phyloP scores from a whole-genome alignment of 345 rosid genomes.

The Orychophragmus violaceus region DNA sequence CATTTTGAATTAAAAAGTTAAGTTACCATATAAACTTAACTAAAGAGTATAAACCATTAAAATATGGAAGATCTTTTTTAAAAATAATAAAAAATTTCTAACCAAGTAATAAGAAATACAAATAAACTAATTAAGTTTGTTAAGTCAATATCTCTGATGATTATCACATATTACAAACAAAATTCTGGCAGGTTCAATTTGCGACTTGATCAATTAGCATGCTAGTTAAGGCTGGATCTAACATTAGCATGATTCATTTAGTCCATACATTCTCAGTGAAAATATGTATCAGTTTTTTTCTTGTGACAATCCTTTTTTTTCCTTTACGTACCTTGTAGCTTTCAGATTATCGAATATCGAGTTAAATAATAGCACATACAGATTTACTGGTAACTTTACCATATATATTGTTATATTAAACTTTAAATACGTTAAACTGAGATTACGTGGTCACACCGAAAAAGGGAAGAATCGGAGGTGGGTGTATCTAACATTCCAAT shows the following conservation, averaged over 20 bases:
- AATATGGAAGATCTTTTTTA: too few relatives aligned
- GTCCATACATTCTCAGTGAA: neutral
- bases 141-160: too few relatives aligned
- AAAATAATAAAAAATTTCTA: too few relatives aligned
- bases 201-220: neutral
- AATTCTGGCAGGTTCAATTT: neutral
- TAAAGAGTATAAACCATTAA: too few relatives aligned
- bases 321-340: neutral
- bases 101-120: too few relatives aligned
- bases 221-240: neutral
- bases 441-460: conserved; percentile 30
- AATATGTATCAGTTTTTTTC: neutral
- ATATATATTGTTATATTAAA: neutral
- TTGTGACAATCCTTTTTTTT: neutral
- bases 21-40: too few relatives aligned
- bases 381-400: neutral
- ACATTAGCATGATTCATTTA: neutral
- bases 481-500: conserved; percentile 31
- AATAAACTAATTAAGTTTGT: too few relatives aligned
- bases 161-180: neutral
- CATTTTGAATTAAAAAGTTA: too few relatives aligned
- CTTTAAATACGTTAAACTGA: neutral
- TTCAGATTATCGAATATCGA: neutral
- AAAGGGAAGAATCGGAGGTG: conserved; percentile 25
- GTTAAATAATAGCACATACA: neutral